phyloP scores from a whole-genome alignment of 192 early-diverging fungal genomes.

The Backusella australiensis region DNA sequence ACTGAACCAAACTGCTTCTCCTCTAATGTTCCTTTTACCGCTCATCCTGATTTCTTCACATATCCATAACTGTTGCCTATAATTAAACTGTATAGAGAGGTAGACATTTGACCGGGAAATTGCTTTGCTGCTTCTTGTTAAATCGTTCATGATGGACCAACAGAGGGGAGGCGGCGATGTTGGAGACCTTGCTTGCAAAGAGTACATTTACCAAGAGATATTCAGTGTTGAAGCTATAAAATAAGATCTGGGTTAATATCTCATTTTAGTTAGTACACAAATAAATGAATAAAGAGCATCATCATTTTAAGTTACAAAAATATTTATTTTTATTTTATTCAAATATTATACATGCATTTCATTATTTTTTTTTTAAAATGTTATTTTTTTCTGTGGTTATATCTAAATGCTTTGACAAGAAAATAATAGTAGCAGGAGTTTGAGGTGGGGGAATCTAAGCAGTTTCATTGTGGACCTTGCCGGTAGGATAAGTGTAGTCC shows the following conservation, averaged over 20 bases:
- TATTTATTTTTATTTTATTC: not conserved
- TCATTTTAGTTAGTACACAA: not conserved
- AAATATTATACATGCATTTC: constrained; percentile 1
- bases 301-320: not conserved
- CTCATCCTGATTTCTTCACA: not conserved
- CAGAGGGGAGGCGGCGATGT: not conserved
- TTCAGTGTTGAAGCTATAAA: not conserved
- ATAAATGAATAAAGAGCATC: not conserved
- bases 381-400: not conserved
- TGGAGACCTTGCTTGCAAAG: not conserved
- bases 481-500: constrained; percentile 36
- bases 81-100: not conserved
- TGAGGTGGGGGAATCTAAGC: not conserved
- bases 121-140: not conserved
- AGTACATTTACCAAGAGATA: not conserved
- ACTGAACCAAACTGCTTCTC: not conserved
- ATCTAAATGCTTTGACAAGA: constrained; percentile 2
- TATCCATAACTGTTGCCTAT: not conserved
- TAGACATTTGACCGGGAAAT: not conserved
- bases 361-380: not conserved
- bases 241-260: not conserved
- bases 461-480: constrained; percentile 1
- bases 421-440: not conserved
- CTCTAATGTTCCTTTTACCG: not conserved
- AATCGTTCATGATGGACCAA: not conserved